phyloP scores from a whole-genome alignment of 129 eudicot species.

The Saposhnikovia divaricata region DNA sequence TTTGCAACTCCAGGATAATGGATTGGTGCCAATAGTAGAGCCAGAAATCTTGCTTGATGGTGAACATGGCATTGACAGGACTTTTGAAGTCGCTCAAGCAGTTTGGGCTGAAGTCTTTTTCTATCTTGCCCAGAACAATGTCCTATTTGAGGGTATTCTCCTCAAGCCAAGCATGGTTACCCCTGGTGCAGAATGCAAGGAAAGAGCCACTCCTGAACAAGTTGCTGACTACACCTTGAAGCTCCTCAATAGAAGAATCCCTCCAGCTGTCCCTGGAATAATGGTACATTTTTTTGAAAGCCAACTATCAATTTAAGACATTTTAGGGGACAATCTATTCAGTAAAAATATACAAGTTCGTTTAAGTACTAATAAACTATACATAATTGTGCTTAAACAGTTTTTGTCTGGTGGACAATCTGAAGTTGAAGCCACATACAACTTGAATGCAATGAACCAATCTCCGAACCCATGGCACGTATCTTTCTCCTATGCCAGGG shows the following conservation, averaged over 20 bases:
- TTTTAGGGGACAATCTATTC: not conserved
- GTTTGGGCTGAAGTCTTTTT: constrained; percentile 48
- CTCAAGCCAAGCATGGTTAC: constrained; percentile 54
- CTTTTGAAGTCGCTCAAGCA: constrained; percentile 42
- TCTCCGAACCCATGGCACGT: constrained; percentile 92
- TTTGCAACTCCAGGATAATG: constrained; percentile 30
- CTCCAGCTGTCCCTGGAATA: constrained; percentile 47
- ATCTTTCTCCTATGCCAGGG: constrained; percentile 80
- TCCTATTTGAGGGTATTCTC: constrained; percentile 44
- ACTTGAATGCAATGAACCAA: constrained; percentile 89
- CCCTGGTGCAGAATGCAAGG: constrained; percentile 51
- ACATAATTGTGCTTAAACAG: constrained; percentile 25
- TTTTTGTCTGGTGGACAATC: constrained; percentile 91
- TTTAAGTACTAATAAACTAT: not conserved
- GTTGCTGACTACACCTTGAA: constrained; percentile 40
- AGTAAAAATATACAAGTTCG: not conserved
- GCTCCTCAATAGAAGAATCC: constrained; percentile 37
- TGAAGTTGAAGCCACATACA: constrained; percentile 73
- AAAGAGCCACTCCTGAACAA: constrained; percentile 37
- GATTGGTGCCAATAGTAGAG: constrained; percentile 51
- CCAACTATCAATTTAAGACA: not conserved
- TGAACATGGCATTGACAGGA: constrained; percentile 47
- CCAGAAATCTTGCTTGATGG: constrained; percentile 49
- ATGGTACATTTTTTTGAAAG: not conserved
- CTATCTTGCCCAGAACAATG: constrained; percentile 45